Base-by-base conservation (phyloP, 2,329 filamentous ascomycete species). In the Colletotrichum zoysiae region DNA sequence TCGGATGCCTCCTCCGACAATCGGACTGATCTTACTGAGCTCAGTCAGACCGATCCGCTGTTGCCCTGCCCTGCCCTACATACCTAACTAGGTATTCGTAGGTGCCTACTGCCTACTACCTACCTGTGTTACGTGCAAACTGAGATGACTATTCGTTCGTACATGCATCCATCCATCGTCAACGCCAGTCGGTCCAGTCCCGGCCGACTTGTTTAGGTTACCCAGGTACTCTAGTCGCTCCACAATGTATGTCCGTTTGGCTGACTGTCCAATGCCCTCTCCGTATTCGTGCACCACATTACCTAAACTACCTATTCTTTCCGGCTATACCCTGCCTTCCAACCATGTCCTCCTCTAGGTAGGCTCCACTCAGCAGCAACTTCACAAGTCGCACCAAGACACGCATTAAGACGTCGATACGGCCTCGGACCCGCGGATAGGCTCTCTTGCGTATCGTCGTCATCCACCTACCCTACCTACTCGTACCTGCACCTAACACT, bases 171-270 rank as follows among this genome's bases (percentile, higher is more conserved):
- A 48, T 30, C 46, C 46, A 69, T 71, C 59, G 44, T 71, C 51
- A 20, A 40, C 55, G 65, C 69, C 50, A 71, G 55, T 68, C 69
- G 65, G 65, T 55, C 69, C 65, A 63, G 65, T 38, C 61, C 58
- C 69, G 38, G 46, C 44, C 18, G 46, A 18, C 14, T 42, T 12
- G 11, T 12, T 16, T 42, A 5, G 20, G 62, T 38, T 67, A n/a
- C n/a, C n/a, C n/a, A 38, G 63, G 53, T 63, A 58, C 58, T 63
- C 55, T 59, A 63, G 58, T 68, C 46, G 55, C 69, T 64, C 65
- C 53, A 69, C 65, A 60, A 59, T 59, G n/a, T 59, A 59, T 59
- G n/a, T 59, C 59, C n/a, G 42, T 57, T 62, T 62, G 50, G 50
- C 57, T 57, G 61, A 33, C 51, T 62, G n/a, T 60, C 35, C 26